Percentiles rank a stretch among this genome's conserved stretches.
Evolutionary conservation across 352 stramenopile species (phyloP).

Genomic region (Phytophthora sp.): DNA sequence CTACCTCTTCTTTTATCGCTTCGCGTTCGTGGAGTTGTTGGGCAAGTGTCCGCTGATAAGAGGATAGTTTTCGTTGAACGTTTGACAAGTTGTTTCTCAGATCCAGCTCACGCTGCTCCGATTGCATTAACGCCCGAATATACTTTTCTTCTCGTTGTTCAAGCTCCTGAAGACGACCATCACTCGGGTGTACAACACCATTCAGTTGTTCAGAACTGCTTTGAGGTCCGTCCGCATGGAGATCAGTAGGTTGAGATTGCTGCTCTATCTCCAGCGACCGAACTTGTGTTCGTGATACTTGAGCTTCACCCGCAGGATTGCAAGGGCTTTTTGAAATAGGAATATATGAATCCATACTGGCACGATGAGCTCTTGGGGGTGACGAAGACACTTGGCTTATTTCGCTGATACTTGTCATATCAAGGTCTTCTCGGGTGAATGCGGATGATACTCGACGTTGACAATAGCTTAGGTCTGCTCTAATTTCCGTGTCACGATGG

Average conservation of each 20-base stretch:
- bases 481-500: slow-evolving; percentile 1
- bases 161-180: slow-evolving; percentile 53
- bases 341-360: slow-evolving; percentile 7
- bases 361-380: neutral
- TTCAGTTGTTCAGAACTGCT: neutral
- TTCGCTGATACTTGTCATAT: slow-evolving; percentile 35
- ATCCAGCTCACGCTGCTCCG: slow-evolving; percentile 76
- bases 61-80: slow-evolving; percentile 52
- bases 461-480: slow-evolving; percentile 23
- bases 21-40: slow-evolving; percentile 53
- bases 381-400: slow-evolving; percentile 26
- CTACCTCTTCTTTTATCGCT: slow-evolving; percentile 64
- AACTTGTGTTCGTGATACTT: neutral
- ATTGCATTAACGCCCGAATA: slow-evolving; percentile 78
- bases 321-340: slow-evolving; percentile 11
- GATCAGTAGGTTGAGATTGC: neutral
- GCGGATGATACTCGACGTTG: slow-evolving; percentile 26
- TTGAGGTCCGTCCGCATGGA: neutral
- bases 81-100: slow-evolving; percentile 53
- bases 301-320: neutral
- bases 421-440: slow-evolving; percentile 32
- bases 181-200: slow-evolving; percentile 1
- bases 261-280: neutral
- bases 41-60: slow-evolving; percentile 45
- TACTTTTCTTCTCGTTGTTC: slow-evolving; percentile 77